Evolutionary conservation across 345 rosid genomes (phyloP), one percentile per base, ranked within the genome.

Genomic region (Dipteronia sinensis): DNA sequence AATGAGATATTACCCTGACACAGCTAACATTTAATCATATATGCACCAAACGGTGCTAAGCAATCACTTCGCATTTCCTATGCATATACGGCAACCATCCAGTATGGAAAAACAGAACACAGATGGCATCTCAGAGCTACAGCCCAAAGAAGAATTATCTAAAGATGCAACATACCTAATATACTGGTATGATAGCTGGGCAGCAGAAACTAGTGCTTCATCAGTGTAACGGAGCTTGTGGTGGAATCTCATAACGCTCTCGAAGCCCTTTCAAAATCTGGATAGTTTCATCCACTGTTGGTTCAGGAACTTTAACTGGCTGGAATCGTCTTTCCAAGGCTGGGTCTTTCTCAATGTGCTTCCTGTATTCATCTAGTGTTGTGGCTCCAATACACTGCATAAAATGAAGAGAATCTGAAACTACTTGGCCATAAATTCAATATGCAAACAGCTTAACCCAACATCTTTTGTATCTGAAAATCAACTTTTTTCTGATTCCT

Each of bases 261-360:
- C 98, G 91, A 20, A 97, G 86, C 75, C 99, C 98, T 72, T 89
- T 93, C 88, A 97, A 85, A 81, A 97, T 97, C 86, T 89, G 93
- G 72, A 97, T 89, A 13, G 98, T 89, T 80, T 94, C 99, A 56
- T 97, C 98, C 68, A 97, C 98, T 68, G 98, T 67, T 59, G 98
- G 98, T 82, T 97, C 98, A 1, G 99, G 99, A 65, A 97, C 99
- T 86, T 78, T 97, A 56, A 97, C 98, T n/a, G 99, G 99, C 89
- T 97, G 99, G 85, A 97, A 97, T 29, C 99, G 89, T 76, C 98
- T 93, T 83, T 97, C 99, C 67, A 97, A 75, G 72, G 99, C 99
- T 51, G 99, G 99, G 81, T 97, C 99, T 86, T 97, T 97, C 92
- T 94, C 99, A 67, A 97, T 89, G 87, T 97, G 99, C 84, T 97